A percentile compares a stretch with the other conserved stretches of the same genome.
Conservation (phyloP, 169 alveolate species). For the Eimeria acervulina region DNA sequence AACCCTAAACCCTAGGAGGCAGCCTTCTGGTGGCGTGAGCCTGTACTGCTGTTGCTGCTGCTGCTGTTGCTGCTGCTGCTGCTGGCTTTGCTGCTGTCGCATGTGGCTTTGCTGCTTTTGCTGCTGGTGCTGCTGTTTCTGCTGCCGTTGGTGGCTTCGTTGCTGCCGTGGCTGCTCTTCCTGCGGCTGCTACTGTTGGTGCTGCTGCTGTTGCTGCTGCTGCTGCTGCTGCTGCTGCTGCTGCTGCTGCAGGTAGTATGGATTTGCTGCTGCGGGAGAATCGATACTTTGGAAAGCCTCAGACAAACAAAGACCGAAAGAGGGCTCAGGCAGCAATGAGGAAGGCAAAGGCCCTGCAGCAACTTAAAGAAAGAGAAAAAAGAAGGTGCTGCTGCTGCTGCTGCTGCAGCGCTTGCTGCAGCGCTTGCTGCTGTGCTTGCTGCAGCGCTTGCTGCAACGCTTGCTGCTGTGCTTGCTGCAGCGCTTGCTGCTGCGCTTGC, state of each 20-base stretch:
- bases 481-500: neutral
- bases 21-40: neutral
- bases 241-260: slow-evolving; percentile 46
- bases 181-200: slow-evolving; percentile 5
- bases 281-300: neutral
- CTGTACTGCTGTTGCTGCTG: neutral
- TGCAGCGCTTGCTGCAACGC: neutral
- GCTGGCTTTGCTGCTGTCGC: neutral
- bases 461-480: neutral
- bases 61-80: slow-evolving; percentile 47
- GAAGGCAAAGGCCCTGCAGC: slow-evolving; percentile 14
- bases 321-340: neutral
- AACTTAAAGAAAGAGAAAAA: neutral
- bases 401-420: neutral
- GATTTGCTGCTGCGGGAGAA: slow-evolving; percentile 9
- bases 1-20: too few relatives aligned
- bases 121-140: neutral
- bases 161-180: neutral
- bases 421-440: neutral
- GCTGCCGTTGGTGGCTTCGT: slow-evolving; percentile 29
- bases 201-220: slow-evolving; percentile 7
- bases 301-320: neutral
- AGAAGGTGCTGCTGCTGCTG: slow-evolving; percentile 35
- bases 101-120: neutral
- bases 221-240: slow-evolving; percentile 18